phyloP scores from a whole-genome alignment of 176 grass and related monocot species.

The Elaeis guineensis region DNA sequence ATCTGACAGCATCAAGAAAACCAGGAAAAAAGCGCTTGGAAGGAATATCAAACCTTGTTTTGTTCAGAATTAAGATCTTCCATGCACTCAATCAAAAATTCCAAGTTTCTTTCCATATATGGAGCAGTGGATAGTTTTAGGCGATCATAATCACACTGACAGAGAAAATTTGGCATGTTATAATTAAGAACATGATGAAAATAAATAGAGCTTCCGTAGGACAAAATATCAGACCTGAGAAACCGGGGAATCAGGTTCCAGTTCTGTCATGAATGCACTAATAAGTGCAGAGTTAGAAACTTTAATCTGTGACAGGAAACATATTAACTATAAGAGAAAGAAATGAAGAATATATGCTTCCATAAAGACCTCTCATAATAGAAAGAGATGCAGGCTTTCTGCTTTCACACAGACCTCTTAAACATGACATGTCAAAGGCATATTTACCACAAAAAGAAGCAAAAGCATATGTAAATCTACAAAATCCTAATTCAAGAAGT shows the following conservation, averaged over 20 bases:
- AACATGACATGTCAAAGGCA: no score
- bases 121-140: constrained; percentile 93
- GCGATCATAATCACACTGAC: constrained; percentile 89
- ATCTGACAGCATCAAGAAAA: neutral
- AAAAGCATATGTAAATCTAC: no score
- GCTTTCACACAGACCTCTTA: no score
- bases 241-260: constrained; percentile 83
- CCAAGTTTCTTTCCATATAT: constrained; percentile 96
- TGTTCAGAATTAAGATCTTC: constrained; percentile 94
- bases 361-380: no score
- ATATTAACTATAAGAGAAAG: no score
- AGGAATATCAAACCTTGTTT: constrained; percentile 54
- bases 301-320: constrained; percentile 54
- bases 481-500: no score
- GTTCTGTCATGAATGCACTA: constrained; percentile 97
- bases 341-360: no score
- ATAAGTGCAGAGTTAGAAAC: constrained; percentile 95
- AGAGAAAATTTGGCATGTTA: neutral
- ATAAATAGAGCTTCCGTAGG: neutral
- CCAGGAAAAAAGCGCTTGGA: no score
- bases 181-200: no score
- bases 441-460: no score
- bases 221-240: constrained; percentile 47
- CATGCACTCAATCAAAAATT: constrained; percentile 99
- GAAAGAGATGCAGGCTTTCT: no score